These are phyloP conservation scores for Phytopythium aichiense DNA, from an alignment of 352 stramenopile species.

Conservation along the genomic window DNA sequence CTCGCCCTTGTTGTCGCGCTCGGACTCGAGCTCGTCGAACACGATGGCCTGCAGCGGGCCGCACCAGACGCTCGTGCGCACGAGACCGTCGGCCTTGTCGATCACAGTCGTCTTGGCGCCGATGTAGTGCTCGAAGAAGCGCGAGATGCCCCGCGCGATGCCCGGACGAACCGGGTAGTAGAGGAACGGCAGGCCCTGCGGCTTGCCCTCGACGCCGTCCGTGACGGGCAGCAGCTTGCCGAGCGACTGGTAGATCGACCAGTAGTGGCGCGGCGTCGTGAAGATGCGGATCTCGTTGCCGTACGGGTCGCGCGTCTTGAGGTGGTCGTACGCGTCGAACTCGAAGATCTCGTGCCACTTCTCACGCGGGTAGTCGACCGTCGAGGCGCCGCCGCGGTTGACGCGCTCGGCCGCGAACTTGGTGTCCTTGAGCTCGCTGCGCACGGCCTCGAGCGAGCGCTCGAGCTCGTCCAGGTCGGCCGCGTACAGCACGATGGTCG, in stretches of 20 bases:
- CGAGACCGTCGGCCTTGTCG: constrained; percentile 36
- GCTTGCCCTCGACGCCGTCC: constrained; percentile 30
- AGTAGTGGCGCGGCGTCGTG: constrained; percentile 54
- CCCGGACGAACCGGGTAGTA: constrained; percentile 53
- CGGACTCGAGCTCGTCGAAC: constrained; percentile 55
- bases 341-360: constrained; percentile 57
- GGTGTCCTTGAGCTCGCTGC: constrained; percentile 46
- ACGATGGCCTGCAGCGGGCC: constrained; percentile 56
- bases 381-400: constrained; percentile 47
- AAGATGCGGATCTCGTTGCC: constrained; percentile 53
- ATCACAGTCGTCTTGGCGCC: constrained; percentile 45
- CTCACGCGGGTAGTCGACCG: constrained; percentile 40
- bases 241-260: constrained; percentile 51
- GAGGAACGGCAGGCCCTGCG: constrained; percentile 56
- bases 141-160: constrained; percentile 49
- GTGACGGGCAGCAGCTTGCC: constrained; percentile 48
- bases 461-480: constrained; percentile 51
- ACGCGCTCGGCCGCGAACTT: constrained; percentile 47
- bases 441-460: constrained; percentile 37
- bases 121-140: constrained; percentile 70
- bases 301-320: constrained; percentile 59
- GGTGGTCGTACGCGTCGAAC: constrained; percentile 45
- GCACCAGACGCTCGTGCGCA: constrained; percentile 42
- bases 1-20: constrained; percentile 49
- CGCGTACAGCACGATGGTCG: constrained; percentile 58